A percentile compares a stretch with the other conserved stretches of the same genome.
Evolutionary conservation across 768 basidiomycete genomes (phyloP).

Genomic region (Amyloporia xantha): DNA sequence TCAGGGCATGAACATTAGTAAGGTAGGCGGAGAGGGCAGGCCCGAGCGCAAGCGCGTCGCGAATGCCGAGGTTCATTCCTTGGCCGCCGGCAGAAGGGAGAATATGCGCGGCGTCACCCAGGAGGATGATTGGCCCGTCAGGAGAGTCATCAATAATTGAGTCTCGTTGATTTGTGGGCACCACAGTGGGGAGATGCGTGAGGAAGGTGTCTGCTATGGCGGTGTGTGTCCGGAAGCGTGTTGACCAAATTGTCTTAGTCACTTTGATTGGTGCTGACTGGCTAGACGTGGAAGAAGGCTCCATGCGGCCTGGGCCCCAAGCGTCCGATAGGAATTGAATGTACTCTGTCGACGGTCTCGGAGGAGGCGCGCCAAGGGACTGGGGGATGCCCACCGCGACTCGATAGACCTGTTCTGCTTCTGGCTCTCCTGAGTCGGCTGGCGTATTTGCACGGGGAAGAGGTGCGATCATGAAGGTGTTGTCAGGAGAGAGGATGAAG

Average conservation of each 20-base stretch:
- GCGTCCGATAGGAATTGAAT: conserved; percentile 37
- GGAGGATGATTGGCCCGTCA: conserved; percentile 20
- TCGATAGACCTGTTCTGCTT: not conserved
- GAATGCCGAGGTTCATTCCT: conserved; percentile 53
- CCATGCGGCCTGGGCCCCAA: conserved; percentile 26
- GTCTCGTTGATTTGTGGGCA: no score
- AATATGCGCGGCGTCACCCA: conserved; percentile 46
- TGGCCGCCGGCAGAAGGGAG: conserved; percentile 51
- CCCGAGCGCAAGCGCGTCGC: conserved; percentile 43
- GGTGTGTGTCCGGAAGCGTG: conserved; percentile 39
- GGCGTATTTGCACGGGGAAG: conserved; percentile 23
- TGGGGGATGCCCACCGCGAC: not conserved
- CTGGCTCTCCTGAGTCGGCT: not conserved
- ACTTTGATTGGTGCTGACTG: no score
- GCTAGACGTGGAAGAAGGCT: not conserved
- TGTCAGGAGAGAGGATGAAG: conserved; percentile 24
- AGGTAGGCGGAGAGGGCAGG: conserved; percentile 35
- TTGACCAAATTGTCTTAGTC: conserved; percentile 29
- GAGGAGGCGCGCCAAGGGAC: conserved; percentile 30
- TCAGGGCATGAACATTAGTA: no score
- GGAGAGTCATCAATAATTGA: not conserved
- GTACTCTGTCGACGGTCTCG: conserved; percentile 33
- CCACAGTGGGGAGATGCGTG: conserved; percentile 24
- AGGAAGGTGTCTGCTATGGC: conserved; percentile 37
- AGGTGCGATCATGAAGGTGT: conserved; percentile 30